Percentiles rank a stretch among this genome's conserved stretches.
Evolutionary conservation across 345 rosid genomes (phyloP).

Genomic region (Rubroshorea leprosula): DNA sequence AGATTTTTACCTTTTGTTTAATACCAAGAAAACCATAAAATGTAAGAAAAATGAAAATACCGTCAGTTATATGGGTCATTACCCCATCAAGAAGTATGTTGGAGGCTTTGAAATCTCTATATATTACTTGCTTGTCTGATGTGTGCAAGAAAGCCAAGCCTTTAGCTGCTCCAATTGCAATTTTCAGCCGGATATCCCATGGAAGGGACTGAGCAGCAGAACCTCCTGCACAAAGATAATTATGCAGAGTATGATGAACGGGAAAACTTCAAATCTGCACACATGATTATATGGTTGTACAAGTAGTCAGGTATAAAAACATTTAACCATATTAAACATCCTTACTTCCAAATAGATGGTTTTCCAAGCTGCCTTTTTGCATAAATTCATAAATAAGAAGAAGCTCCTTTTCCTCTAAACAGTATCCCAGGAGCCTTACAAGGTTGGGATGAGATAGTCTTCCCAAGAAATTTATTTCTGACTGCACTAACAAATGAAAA

Average conservation of each 20-base stretch:
- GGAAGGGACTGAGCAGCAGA: slow-evolving; percentile 74
- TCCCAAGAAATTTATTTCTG: slow-evolving; percentile 82
- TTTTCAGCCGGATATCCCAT: slow-evolving; percentile 67
- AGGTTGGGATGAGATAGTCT: slow-evolving; percentile 85
- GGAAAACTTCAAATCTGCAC: neutral
- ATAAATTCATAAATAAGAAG: slow-evolving; percentile 83
- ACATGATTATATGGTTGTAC: neutral
- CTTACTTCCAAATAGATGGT: slow-evolving; percentile 86
- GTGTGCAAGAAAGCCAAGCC: slow-evolving; percentile 78
- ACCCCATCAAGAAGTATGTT: slow-evolving; percentile 92
- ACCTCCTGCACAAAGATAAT: slow-evolving; percentile 45
- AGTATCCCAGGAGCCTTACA: slow-evolving; percentile 76
- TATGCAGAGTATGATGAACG: neutral
- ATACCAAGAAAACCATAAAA: too few species aligned
- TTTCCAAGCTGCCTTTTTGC: slow-evolving; percentile 96
- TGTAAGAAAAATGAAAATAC: too few species aligned
- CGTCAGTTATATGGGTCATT: slow-evolving; percentile 11
- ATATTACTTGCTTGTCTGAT: slow-evolving; percentile 81
- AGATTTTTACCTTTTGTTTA: too few species aligned
- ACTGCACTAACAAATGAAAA: slow-evolving; percentile 35
- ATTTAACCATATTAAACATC: slow-evolving; percentile 7
- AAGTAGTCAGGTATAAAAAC: neutral
- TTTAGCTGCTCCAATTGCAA: slow-evolving; percentile 76
- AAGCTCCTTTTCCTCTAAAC: slow-evolving; percentile 70
- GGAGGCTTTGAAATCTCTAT: slow-evolving; percentile 90